phyloP scores from a whole-genome alignment of 1,284 basidiomycete species.

The Omphalotus olearius region DNA sequence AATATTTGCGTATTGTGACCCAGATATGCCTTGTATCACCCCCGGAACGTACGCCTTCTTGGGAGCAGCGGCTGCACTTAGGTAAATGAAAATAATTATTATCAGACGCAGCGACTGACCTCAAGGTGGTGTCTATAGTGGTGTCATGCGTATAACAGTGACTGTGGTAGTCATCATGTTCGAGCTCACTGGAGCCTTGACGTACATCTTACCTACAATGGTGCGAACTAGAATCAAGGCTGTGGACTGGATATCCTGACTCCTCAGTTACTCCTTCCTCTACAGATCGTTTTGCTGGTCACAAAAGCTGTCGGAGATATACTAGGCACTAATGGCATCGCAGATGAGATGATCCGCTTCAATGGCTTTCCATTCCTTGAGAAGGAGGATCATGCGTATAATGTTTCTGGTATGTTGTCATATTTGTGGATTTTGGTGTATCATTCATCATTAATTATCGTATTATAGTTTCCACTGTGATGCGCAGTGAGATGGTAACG shows the following conservation, averaged over 20 bases:
- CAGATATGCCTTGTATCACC: slow-evolving; percentile 95
- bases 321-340: slow-evolving; percentile 89
- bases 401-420: slow-evolving; percentile 72
- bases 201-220: slow-evolving; percentile 98
- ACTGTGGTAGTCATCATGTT: slow-evolving; percentile 99
- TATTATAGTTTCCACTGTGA: slow-evolving; percentile 76
- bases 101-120: not conserved
- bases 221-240: slow-evolving; percentile 37
- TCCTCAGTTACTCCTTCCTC: slow-evolving; percentile 4
- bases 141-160: slow-evolving; percentile 95
- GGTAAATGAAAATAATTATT: slow-evolving; percentile 39
- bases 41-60: slow-evolving; percentile 97
- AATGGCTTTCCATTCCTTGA: slow-evolving; percentile 97
- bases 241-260: too few relatives aligned
- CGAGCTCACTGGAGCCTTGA: slow-evolving; percentile 97
- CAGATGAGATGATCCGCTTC: slow-evolving; percentile 96
- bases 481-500: slow-evolving; percentile 78
- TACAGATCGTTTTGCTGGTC: slow-evolving; percentile 89
- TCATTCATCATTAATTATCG: not conserved
- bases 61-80: slow-evolving; percentile 91
- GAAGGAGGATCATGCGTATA: slow-evolving; percentile 89
- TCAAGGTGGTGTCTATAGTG: slow-evolving; percentile 41
- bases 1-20: slow-evolving; percentile 87
- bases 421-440: not conserved
- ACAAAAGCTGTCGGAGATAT: slow-evolving; percentile 98